phyloP scores from a whole-genome alignment of 306 rosid species.

The Crataegus laevigata region DNA sequence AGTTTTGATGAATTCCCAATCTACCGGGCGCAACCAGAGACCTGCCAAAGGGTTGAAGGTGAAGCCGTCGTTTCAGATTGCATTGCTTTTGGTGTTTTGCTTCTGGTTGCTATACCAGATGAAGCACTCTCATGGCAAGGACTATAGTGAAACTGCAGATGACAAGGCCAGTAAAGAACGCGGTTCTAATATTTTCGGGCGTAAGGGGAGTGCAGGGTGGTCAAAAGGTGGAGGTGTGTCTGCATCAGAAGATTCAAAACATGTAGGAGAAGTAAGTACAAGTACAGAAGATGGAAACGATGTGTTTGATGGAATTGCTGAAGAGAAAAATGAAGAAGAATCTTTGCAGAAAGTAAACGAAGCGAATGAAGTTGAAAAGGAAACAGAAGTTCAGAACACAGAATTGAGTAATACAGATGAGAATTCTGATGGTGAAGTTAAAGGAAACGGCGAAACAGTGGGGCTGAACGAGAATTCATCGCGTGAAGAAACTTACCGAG shows the following conservation, averaged over 20 bases:
- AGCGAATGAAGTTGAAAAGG: background rate
- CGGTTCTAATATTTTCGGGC: background rate
- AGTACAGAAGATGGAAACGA: background rate
- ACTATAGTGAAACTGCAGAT: background rate
- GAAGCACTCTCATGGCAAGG: slow-evolving; percentile 12
- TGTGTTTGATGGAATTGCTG: background rate
- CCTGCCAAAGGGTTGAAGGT: slow-evolving; percentile 22
- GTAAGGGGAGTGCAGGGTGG: slow-evolving; percentile 4
- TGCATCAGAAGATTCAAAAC: background rate
- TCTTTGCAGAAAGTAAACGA: background rate
- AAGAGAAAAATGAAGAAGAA: background rate
- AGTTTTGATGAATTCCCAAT: slow-evolving; percentile 11
- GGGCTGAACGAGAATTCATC: background rate
- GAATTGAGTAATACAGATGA: background rate
- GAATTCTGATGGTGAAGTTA: background rate
- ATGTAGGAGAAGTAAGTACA: background rate
- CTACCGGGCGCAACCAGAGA: slow-evolving; percentile 27
- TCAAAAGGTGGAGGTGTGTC: background rate
- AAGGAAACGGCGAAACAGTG: background rate
- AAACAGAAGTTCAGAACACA: background rate
- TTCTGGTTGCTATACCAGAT: slow-evolving; percentile 39
- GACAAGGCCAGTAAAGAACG: background rate
- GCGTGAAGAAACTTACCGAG: background rate
- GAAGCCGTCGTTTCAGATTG: slow-evolving; percentile 28
- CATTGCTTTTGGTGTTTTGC: slow-evolving; percentile 28